Conservation (phyloP, 441 rosid species). For the Heliophila coronopifolia region DNA sequence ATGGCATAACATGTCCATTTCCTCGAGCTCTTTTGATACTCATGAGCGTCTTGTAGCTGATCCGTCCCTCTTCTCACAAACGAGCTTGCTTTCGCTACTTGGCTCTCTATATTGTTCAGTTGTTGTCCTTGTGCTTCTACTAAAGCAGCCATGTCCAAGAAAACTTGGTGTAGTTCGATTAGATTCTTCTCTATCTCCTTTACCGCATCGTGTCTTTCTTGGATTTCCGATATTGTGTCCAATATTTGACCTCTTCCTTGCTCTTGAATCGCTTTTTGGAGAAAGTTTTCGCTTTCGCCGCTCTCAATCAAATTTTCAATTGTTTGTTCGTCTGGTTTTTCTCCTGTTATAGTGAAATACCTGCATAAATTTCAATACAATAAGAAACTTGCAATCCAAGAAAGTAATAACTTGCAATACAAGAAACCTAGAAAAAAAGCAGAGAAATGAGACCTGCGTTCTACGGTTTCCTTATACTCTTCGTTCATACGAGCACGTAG, state of each 20-base stretch:
- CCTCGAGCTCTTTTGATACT: slow-evolving; percentile 67
- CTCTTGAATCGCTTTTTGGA: slow-evolving; percentile 89
- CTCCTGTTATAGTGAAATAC: slow-evolving; percentile 75
- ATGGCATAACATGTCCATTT: slow-evolving; percentile 77
- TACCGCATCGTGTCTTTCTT: slow-evolving; percentile 80
- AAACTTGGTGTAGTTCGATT: slow-evolving; percentile 72
- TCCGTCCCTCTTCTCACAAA: slow-evolving; percentile 78
- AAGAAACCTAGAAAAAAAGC: slow-evolving; percentile 1
- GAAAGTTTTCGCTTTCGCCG: slow-evolving; percentile 79
- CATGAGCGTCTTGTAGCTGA: slow-evolving; percentile 66
- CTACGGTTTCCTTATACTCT: slow-evolving; percentile 78
- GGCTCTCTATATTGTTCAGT: slow-evolving; percentile 75
- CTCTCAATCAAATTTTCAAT: slow-evolving; percentile 71
- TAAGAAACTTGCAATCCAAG: slow-evolving; percentile 4
- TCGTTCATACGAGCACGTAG: slow-evolving; percentile 49
- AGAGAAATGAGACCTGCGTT: slow-evolving; percentile 50
- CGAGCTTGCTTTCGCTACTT: slow-evolving; percentile 81
- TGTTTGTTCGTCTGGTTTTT: slow-evolving; percentile 59
- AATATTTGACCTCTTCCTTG: slow-evolving; percentile 78
- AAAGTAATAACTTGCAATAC: background rate
- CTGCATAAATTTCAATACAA: slow-evolving; percentile 26
- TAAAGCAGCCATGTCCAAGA: slow-evolving; percentile 85
- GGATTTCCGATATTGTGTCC: slow-evolving; percentile 83
- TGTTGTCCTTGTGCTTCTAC: slow-evolving; percentile 92
- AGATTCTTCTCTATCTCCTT: slow-evolving; percentile 89